These are phyloP conservation scores for Candida pini DNA, from an alignment of 805 yeast species.

Conservation along the genomic window DNA sequence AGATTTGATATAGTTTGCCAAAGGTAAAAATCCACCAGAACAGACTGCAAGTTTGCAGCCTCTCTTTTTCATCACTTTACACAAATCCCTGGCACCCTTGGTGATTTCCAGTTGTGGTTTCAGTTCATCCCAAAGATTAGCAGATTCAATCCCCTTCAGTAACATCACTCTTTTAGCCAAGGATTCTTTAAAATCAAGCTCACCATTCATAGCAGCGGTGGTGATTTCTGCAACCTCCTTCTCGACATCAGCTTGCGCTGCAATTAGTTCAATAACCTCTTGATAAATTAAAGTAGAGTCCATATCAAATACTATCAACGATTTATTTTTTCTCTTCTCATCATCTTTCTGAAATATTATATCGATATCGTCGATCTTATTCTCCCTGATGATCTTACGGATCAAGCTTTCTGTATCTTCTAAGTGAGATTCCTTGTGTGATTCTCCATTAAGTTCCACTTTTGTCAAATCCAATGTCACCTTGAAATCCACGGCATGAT, in stretches of 20 bases:
- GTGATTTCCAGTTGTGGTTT: slow-evolving; percentile 67
- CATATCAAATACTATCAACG: slow-evolving; percentile 90
- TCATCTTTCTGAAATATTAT: slow-evolving; percentile 35
- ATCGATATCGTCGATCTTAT: slow-evolving; percentile 31
- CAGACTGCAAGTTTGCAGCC: slow-evolving; percentile 80
- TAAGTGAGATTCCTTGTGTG: slow-evolving; percentile 11
- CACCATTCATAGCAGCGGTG: slow-evolving; percentile 94
- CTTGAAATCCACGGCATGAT: slow-evolving; percentile 35
- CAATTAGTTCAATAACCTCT: slow-evolving; percentile 94
- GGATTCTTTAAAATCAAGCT: slow-evolving; percentile 83
- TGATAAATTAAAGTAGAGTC: slow-evolving; percentile 94
- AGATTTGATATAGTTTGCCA: slow-evolving; percentile 70
- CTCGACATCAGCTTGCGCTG: slow-evolving; percentile 90
- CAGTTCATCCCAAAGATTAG: slow-evolving; percentile 71
- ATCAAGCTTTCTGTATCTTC: slow-evolving; percentile 11
- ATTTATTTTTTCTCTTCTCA: slow-evolving; percentile 32
- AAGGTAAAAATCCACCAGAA: slow-evolving; percentile 91
- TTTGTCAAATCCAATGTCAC: slow-evolving; percentile 20
- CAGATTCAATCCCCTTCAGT: slow-evolving; percentile 75
- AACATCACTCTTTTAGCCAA: slow-evolving; percentile 67
- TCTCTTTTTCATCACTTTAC: slow-evolving; percentile 49
- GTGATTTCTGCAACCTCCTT: slow-evolving; percentile 83
- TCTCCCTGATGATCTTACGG: slow-evolving; percentile 15
- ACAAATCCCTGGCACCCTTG: slow-evolving; percentile 77
- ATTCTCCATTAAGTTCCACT: slow-evolving; percentile 1